phyloP scores from a whole-genome alignment of 2,329 filamentous ascomycete species.

The Colletotrichum truncatum region DNA sequence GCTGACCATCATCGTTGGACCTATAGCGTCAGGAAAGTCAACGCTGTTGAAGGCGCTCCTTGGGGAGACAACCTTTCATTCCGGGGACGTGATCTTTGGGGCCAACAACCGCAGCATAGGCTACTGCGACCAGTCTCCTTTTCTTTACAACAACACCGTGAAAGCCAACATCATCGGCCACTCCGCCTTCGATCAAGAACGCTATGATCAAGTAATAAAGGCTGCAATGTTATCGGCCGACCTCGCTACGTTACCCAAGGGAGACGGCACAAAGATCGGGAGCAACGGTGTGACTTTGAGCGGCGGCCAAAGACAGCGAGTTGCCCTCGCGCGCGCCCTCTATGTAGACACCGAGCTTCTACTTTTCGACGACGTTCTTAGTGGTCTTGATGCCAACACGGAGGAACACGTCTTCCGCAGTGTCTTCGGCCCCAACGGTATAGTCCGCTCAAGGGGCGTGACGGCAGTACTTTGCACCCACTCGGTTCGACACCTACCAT shows the following conservation, averaged over 20 bases:
- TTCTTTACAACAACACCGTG: slow-evolving; percentile 44
- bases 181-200: slow-evolving; percentile 37
- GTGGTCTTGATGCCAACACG: slow-evolving; percentile 44
- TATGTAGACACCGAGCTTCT: slow-evolving; percentile 40
- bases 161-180: slow-evolving; percentile 49
- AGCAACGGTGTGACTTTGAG: slow-evolving; percentile 51
- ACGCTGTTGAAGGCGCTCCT: slow-evolving; percentile 48
- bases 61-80: slow-evolving; percentile 34
- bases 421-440: slow-evolving; percentile 39
- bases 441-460: slow-evolving; percentile 34
- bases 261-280: slow-evolving; percentile 49
- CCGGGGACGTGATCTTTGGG: slow-evolving; percentile 31
- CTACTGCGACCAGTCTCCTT: slow-evolving; percentile 44
- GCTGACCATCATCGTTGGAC: slow-evolving; percentile 49
- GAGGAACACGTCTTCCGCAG: slow-evolving; percentile 41
- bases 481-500: slow-evolving; percentile 47
- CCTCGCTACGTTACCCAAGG: slow-evolving; percentile 40
- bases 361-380: slow-evolving; percentile 47
- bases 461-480: slow-evolving; percentile 49
- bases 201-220: slow-evolving; percentile 46
- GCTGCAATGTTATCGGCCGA: slow-evolving; percentile 44
- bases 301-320: slow-evolving; percentile 46
- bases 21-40: slow-evolving; percentile 50
- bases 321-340: slow-evolving; percentile 41
- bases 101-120: slow-evolving; percentile 32